phyloP scores from a whole-genome alignment of 345 rosid species.

The Xanthoceras sorbifolium region DNA sequence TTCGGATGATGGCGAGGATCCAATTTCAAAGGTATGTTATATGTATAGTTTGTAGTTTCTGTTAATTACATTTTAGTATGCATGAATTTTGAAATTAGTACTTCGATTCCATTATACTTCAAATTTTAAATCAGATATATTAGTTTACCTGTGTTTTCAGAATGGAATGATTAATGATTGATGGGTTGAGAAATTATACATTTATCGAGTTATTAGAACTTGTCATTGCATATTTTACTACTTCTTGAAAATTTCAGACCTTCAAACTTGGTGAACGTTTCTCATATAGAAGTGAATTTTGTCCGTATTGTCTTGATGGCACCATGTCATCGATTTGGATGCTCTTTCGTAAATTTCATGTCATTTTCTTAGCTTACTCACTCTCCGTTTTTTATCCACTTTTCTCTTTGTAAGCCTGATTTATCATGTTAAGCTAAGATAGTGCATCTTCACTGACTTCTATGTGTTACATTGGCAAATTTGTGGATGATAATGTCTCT shows the following conservation, averaged over 20 bases:
- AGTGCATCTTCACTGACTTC: background rate
- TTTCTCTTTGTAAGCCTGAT: background rate
- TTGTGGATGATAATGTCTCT: background rate
- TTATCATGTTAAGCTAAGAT: background rate
- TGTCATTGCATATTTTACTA: background rate
- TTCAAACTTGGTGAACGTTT: background rate
- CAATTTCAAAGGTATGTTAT: constrained; percentile 27
- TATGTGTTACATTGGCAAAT: background rate
- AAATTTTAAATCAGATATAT: background rate
- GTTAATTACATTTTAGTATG: background rate
- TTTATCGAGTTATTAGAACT: background rate
- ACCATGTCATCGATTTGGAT: background rate
- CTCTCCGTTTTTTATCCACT: background rate
- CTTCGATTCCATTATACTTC: background rate
- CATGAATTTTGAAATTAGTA: background rate
- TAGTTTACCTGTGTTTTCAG: background rate
- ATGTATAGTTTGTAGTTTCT: background rate
- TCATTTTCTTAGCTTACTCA: background rate
- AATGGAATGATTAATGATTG: background rate
- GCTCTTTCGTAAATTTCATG: background rate
- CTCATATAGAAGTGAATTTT: background rate
- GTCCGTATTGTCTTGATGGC: background rate
- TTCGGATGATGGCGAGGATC: constrained; percentile 41
- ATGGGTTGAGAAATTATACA: too few species aligned
- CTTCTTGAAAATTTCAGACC: too few species aligned